Evolutionary conservation across 2,329 filamentous ascomycete species (phyloP).

Genomic region (Geoglossum cookeanum): DNA sequence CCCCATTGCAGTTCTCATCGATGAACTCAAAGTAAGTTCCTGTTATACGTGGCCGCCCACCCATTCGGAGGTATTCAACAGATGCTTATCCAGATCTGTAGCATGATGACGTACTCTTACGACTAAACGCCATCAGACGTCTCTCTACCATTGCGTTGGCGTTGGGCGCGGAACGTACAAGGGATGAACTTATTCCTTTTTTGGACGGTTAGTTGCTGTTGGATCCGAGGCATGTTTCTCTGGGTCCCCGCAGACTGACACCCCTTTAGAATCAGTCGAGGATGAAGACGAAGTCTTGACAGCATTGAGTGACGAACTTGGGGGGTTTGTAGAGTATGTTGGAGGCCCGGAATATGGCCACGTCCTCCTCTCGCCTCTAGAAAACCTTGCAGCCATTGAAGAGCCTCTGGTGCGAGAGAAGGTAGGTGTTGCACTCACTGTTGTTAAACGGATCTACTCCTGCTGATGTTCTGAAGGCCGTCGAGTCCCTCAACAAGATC

Average conservation of each 20-base stretch:
- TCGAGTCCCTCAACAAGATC: slow-evolving; percentile 98
- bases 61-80: not conserved
- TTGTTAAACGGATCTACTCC: not conserved
- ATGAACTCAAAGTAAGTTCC: slow-evolving; percentile 79
- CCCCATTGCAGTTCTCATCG: slow-evolving; percentile 97
- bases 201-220: slow-evolving; percentile 60
- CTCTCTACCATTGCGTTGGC: slow-evolving; percentile 96
- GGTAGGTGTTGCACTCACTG: slow-evolving; percentile 32
- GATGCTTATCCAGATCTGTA: slow-evolving; percentile 21
- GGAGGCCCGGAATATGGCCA: slow-evolving; percentile 86
- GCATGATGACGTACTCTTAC: slow-evolving; percentile 96
- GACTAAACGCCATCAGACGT: slow-evolving; percentile 94
- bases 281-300: slow-evolving; percentile 98
- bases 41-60: not conserved
- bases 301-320: slow-evolving; percentile 89
- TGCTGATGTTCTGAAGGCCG: slow-evolving; percentile 41
- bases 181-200: slow-evolving; percentile 97
- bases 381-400: slow-evolving; percentile 96
- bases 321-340: slow-evolving; percentile 93
- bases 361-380: slow-evolving; percentile 86
- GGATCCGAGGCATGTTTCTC: not conserved
- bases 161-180: slow-evolving; percentile 84
- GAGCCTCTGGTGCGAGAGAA: slow-evolving; percentile 96
- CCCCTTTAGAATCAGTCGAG: slow-evolving; percentile 71
- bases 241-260: slow-evolving; percentile 11